Evolutionary conservation across 768 basidiomycete species (phyloP).

Genomic region (Inosperma sp.): DNA sequence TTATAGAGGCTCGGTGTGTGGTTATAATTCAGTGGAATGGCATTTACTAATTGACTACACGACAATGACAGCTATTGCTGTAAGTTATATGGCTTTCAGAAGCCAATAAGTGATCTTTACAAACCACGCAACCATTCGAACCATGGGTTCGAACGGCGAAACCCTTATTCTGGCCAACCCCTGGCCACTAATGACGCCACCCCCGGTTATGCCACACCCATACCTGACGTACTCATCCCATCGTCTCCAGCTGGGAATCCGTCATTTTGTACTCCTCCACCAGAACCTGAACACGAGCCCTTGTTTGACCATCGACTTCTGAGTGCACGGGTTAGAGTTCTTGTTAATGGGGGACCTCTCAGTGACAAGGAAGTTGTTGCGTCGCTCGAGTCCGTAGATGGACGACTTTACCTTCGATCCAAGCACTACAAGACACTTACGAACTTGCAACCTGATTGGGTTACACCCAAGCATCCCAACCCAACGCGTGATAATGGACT

Average conservation of each 20-base stretch:
- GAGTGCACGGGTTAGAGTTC: not conserved
- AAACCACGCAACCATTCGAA: not conserved
- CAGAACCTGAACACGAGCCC: not conserved
- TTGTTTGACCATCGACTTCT: conserved; percentile 5
- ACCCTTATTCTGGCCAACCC: not conserved
- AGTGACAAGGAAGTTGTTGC: not conserved
- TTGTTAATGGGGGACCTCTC: not conserved
- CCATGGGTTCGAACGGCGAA: not conserved
- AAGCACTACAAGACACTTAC: not conserved
- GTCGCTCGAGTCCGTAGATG: not conserved
- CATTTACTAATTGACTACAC: not conserved
- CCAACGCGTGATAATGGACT: conserved; percentile 14
- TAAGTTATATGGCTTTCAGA: not conserved
- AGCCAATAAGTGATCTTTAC: not conserved
- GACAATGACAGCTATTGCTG: not conserved
- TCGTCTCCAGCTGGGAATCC: not conserved
- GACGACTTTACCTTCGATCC: not conserved
- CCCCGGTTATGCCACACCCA: not conserved
- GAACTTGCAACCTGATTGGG: conserved; percentile 1
- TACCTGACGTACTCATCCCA: not conserved
- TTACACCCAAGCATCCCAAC: conserved; percentile 13
- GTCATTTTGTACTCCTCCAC: not conserved
- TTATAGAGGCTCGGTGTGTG: not conserved
- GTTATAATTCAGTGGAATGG: not conserved
- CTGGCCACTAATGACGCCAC: not conserved